These are phyloP conservation scores for Anthracocystis setariae DNA, from an alignment of 1,284 basidiomycete species.

Conservation along the genomic window DNA sequence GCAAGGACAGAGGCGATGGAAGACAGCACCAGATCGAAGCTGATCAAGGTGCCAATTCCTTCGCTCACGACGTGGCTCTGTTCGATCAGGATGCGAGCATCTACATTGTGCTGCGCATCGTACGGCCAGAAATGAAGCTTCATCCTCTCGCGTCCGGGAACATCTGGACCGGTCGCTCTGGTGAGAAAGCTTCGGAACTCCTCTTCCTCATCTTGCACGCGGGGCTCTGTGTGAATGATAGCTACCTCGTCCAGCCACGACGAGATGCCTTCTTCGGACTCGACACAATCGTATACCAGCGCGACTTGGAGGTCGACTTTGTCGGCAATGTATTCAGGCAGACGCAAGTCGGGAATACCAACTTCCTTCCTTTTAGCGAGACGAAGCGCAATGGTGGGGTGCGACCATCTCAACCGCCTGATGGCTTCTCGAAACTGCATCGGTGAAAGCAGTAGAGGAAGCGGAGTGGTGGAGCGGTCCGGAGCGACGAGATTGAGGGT, in stretches of 20 bases:
- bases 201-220: conserved; percentile 2
- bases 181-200: conserved; percentile 8
- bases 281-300: conserved; percentile 28
- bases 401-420: conserved; percentile 13
- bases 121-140: conserved; percentile 27
- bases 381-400: conserved; percentile 27
- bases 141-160: conserved; percentile 22
- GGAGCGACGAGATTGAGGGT: conserved; percentile 6
- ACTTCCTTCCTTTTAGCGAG: conserved; percentile 14
- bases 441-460: not conserved
- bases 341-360: conserved; percentile 4
- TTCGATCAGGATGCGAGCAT: conserved; percentile 21
- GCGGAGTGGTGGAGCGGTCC: not conserved
- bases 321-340: conserved; percentile 9
- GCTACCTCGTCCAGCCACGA: conserved; percentile 29
- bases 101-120: not conserved
- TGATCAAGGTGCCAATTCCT: conserved; percentile 29
- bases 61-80: conserved; percentile 31
- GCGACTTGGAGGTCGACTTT: conserved; percentile 40
- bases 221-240: conserved; percentile 8
- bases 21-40: conserved; percentile 19
- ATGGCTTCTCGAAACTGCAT: conserved; percentile 21
- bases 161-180: conserved; percentile 6
- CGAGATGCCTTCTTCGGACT: conserved; percentile 12
- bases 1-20: conserved; percentile 19